Evolutionary conservation across 306 rosid species (phyloP), one percentile per base, ranked within the genome.

Genomic region (cucumber (Cucumis sativus)): DNA sequence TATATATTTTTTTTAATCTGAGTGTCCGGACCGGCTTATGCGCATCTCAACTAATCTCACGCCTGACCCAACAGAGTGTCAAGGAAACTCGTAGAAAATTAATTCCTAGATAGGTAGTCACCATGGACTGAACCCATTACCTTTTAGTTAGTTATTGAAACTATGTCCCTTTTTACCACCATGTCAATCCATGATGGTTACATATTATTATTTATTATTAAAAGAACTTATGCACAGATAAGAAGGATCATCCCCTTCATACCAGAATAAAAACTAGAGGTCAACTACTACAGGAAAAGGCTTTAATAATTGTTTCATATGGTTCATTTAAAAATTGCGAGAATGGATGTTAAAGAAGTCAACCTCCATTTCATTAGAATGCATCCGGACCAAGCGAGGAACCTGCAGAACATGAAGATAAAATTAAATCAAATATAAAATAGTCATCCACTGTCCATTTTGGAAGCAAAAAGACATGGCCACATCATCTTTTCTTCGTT

Each of bases 341-440:
- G 35, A 68, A 40, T 63, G 74, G 65, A 75, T 63, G 30, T 66
- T 67, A 74, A 21, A 23, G 20, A 79, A 77, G 28, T 89, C 77
- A 80, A 92, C 99, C 99, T 95, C 97, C 97, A 95, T 87, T 89
- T 95, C 99, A 83, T 91, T 72, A 12, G 99, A 88, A 86, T 95
- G 99, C 99, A 95, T 83, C 83, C 97, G 92, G 78, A 89, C 97
- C 96, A 95, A 89, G 78, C 97, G 99, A 74, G 99, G 97, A 85
- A 95, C 90, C 99, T 95, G 89, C 63, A 84, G 17, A 74, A n/a
- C 57, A 71, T 23, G 47, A 9, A 51, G 21, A 49, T 45, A 72
- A 66, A 64, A 18, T 23, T 17, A 16, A 25, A 18, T 25, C 15
- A 51, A 47, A 74, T 21, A 5, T 78, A 21, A 47, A 47, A 71